A percentile compares a stretch with the other conserved stretches of the same genome.
Evolutionary conservation across 345 rosid genomes (phyloP).

Genomic region (Toxicodendron radicans): DNA sequence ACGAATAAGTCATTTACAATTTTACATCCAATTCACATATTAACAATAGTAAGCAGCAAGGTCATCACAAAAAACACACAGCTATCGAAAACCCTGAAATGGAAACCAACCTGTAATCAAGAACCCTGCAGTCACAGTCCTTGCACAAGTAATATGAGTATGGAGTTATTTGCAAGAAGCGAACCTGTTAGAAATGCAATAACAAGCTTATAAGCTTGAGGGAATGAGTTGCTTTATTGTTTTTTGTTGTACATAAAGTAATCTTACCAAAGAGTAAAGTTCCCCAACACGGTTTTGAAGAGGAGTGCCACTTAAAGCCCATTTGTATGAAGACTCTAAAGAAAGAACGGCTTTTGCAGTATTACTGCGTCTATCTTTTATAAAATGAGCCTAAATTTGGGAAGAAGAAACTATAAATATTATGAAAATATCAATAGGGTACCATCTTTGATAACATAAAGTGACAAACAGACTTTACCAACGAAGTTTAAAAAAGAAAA

Average conservation of each 20-base stretch:
- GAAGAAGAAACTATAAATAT: slow-evolving; percentile 4
- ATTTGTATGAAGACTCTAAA: slow-evolving; percentile 73
- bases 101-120: slow-evolving; percentile 68
- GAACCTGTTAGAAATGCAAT: slow-evolving; percentile 58
- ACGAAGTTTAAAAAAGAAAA: not conserved
- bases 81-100: slow-evolving; percentile 1
- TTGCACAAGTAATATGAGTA: slow-evolving; percentile 94
- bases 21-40: slow-evolving; percentile 3
- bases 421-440: not conserved
- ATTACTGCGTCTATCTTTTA: slow-evolving; percentile 87
- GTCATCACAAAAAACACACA: slow-evolving; percentile 6
- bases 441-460: not conserved
- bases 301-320: slow-evolving; percentile 99
- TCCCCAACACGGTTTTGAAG: slow-evolving; percentile 99
- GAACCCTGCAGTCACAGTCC: slow-evolving; percentile 88
- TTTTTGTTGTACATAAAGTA: slow-evolving; percentile 14
- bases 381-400: slow-evolving; percentile 67
- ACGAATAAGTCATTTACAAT: not conserved
- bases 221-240: slow-evolving; percentile 15
- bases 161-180: slow-evolving; percentile 81
- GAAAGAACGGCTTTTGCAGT: slow-evolving; percentile 93
- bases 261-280: slow-evolving; percentile 88
- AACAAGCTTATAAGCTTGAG: slow-evolving; percentile 19
- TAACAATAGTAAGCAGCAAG: not conserved
- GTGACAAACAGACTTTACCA: not conserved